A percentile compares a stretch with the other conserved stretches of the same genome.
Evolutionary conservation across 202 grass and related monocot species (phyloP).

Genomic region (Hordeum pubiflorum): DNA sequence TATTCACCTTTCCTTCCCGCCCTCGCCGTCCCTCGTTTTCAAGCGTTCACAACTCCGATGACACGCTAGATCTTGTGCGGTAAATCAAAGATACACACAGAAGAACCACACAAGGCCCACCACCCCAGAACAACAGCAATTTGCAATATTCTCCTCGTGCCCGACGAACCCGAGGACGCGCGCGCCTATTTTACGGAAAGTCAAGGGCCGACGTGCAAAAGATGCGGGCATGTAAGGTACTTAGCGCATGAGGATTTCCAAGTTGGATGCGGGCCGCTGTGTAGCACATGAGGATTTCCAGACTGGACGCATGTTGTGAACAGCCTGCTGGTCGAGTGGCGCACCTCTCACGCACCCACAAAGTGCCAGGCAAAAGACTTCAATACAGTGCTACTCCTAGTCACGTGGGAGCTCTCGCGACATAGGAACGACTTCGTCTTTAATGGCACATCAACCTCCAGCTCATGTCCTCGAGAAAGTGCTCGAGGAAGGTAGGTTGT

Average conservation of each 20-base stretch:
- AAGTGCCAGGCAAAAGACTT: no score
- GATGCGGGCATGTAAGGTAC: neutral
- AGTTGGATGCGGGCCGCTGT: no score
- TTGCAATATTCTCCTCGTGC: neutral
- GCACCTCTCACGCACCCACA: no score
- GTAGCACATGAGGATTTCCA: no score
- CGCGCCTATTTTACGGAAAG: fast-evolving
- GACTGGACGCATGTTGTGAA: no score
- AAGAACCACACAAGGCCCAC: neutral
- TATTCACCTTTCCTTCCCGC: neutral
- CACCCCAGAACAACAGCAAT: neutral
- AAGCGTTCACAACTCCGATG: neutral
- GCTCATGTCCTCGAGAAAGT: neutral
- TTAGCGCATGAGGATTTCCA: slow-evolving; percentile 19
- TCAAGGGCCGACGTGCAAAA: neutral
- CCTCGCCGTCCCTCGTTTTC: neutral
- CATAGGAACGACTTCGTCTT: neutral
- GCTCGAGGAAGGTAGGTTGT: neutral
- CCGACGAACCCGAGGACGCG: neutral
- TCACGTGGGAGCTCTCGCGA: neutral
- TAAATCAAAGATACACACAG: no score
- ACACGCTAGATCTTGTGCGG: no score
- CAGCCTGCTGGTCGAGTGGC: no score
- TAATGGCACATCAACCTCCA: no score
- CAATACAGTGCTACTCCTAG: no score